A percentile compares a stretch with the other conserved stretches of the same genome.
These are phyloP conservation scores for Podosphaera fusca DNA, from an alignment of 2,329 filamentous ascomycete species.

Conservation along the genomic window DNA sequence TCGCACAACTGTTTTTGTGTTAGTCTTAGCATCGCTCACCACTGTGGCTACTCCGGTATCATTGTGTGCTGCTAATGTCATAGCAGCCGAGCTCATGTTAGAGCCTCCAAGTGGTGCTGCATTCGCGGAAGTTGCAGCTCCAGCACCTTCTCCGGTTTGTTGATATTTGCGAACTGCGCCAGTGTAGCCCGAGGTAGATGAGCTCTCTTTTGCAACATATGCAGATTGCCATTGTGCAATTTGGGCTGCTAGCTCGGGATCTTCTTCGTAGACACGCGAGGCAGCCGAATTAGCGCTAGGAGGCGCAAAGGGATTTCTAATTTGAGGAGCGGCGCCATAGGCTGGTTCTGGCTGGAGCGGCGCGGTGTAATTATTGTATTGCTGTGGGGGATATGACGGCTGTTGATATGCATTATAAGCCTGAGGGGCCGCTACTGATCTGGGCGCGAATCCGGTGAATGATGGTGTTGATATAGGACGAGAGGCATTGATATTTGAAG, in stretches of 20 bases:
- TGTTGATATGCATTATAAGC: slow-evolving; percentile 10
- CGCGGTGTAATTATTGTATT: slow-evolving; percentile 10
- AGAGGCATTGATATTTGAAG: slow-evolving; percentile 10
- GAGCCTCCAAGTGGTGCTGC: slow-evolving; percentile 19
- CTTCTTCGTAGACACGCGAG: slow-evolving; percentile 23
- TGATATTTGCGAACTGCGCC: slow-evolving; percentile 15
- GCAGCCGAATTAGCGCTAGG: slow-evolving; percentile 18
- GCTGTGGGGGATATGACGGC: slow-evolving; percentile 11
- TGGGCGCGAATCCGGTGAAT: slow-evolving; percentile 29
- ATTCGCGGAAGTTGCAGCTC: slow-evolving; percentile 22
- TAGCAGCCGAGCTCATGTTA: slow-evolving; percentile 47
- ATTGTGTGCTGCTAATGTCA: slow-evolving; percentile 21
- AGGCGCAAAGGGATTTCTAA: slow-evolving; percentile 60
- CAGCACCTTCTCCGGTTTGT: slow-evolving; percentile 20
- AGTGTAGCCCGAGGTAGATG: slow-evolving; percentile 12
- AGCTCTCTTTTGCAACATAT: slow-evolving; percentile 43
- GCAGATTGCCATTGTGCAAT: slow-evolving; percentile 91
- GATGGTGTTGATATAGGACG: slow-evolving; percentile 7
- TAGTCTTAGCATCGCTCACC: slow-evolving; percentile 24
- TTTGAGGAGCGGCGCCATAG: slow-evolving; percentile 38
- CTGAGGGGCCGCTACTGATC: slow-evolving; percentile 25
- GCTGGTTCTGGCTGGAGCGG: slow-evolving; percentile 13
- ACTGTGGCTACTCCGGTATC: slow-evolving; percentile 22
- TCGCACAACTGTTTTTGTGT: slow-evolving; percentile 70
- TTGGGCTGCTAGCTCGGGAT: slow-evolving; percentile 72